Evolutionary conservation across 2,329 filamentous ascomycete genomes (phyloP).

Genomic region (Leptographium galeiforme): DNA sequence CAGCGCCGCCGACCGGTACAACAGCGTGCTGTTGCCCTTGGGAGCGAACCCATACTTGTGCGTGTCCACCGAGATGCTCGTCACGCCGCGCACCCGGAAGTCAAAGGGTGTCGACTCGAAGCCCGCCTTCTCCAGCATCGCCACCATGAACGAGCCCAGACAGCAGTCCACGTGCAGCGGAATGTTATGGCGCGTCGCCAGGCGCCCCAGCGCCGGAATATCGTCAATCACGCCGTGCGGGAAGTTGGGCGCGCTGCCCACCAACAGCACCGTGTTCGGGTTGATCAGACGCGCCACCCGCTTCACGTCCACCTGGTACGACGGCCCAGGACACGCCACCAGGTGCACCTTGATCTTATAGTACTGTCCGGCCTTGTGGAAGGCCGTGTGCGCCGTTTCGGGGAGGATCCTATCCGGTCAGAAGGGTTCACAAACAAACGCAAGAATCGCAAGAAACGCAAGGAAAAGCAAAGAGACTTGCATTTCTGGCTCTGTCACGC

Average conservation of each 20-base stretch:
- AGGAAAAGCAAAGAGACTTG: slow-evolving; percentile 25
- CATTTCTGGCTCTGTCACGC: slow-evolving; percentile 91
- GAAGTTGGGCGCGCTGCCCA: slow-evolving; percentile 93
- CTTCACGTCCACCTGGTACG: slow-evolving; percentile 69
- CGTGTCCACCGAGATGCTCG: slow-evolving; percentile 90
- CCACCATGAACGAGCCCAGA: slow-evolving; percentile 86
- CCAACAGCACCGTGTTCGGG: slow-evolving; percentile 82
- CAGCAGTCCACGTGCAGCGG: slow-evolving; percentile 97
- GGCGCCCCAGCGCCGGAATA: slow-evolving; percentile 68
- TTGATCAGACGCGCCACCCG: slow-evolving; percentile 78
- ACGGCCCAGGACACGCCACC: slow-evolving; percentile 72
- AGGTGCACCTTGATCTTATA: slow-evolving; percentile 93
- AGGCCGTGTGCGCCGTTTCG: slow-evolving; percentile 88
- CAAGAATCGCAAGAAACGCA: no score
- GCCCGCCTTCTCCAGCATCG: slow-evolving; percentile 83
- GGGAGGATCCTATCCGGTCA: slow-evolving; percentile 60
- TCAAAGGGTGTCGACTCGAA: slow-evolving; percentile 84
- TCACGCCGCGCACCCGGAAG: slow-evolving; percentile 87
- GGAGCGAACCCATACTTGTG: slow-evolving; percentile 99
- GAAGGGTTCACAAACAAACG: not conserved
- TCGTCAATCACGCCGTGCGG: slow-evolving; percentile 97
- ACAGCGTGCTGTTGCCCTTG: slow-evolving; percentile 86
- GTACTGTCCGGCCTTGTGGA: slow-evolving; percentile 88
- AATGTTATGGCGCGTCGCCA: slow-evolving; percentile 66
- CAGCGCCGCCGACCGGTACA: slow-evolving; percentile 71